Evolutionary conservation across 768 basidiomycete species (phyloP).

Genomic region (Lactarius tabidus): DNA sequence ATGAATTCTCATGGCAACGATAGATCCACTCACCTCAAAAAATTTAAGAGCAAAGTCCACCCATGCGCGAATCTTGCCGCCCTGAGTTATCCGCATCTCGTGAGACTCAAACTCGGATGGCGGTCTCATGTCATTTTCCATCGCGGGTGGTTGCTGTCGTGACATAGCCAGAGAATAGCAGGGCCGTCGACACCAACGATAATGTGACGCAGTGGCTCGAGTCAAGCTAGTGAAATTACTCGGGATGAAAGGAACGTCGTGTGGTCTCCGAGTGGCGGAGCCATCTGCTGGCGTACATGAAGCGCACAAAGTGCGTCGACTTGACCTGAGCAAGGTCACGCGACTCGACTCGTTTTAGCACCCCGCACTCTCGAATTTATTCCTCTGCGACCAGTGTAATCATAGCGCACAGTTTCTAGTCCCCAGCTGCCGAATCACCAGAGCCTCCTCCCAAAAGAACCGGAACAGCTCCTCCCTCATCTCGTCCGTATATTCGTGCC

Average conservation of each 20-base stretch:
- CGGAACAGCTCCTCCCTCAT: constrained; percentile 34
- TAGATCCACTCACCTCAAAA: constrained; percentile 32
- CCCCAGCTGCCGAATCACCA: background rate
- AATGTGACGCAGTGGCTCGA: background rate
- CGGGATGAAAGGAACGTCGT: background rate
- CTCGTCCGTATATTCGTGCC: constrained; percentile 36
- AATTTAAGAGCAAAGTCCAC: constrained; percentile 38
- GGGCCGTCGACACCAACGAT: background rate
- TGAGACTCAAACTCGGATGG: constrained; percentile 20
- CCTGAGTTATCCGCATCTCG: constrained; percentile 37
- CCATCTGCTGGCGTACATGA: background rate
- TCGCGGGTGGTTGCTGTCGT: background rate
- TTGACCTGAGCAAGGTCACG: background rate
- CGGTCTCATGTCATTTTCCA: background rate
- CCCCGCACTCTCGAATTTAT: background rate
- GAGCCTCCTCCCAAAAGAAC: constrained; percentile 27
- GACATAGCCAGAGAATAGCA: background rate
- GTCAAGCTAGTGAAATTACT: background rate
- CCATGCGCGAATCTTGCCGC: constrained; percentile 37
- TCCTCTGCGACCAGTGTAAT: background rate
- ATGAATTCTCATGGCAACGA: background rate
- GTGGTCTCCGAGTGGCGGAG: background rate
- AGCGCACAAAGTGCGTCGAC: background rate
- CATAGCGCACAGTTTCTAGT: background rate
- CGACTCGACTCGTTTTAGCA: too few relatives aligned